Base-by-base conservation (phyloP, 352 stramenopile species). In the Albugo laibachii region DNA sequence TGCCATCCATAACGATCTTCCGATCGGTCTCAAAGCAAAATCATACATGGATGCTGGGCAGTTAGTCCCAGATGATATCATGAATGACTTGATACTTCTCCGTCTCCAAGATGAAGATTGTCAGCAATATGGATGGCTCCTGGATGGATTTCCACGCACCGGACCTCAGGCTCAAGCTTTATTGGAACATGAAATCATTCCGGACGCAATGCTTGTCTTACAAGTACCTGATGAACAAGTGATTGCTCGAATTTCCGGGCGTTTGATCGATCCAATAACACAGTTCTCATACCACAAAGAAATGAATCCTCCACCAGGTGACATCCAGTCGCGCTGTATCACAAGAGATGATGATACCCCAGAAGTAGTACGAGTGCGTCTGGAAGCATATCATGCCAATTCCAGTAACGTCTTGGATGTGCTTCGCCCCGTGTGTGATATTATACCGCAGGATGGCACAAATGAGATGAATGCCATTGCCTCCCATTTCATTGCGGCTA, bases 121-220 rank as follows among this genome's bases (percentile, higher is more conserved):
- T 50, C 50, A 67, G 14, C 38, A 65, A 27, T 73, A 69, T 14
- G 66, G 95, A 3, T 86, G 74, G 74, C 69, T 98, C 15, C 61
- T 98, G 14, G 93, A 98, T 59, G 93, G 93, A 0, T 98, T 98
- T 57, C 93, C 93, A 18, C 65, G 89, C 13, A 96, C 83, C 0
- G 65, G 83, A 37, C 59, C 66, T 2, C 89, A 97, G 57, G 86
- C 88, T 11, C 46, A 60, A 40, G 69, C 61, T 2, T 69, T 86
- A 47, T 44, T 78, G 0, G 50, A 54, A 10, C 70, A 66, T 24
- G 78, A 58, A 12, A 80, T 95, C 19, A 52, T 88, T 24, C 83
- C 96, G 0, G 88, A 97, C 56, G 66, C 85, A 20, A 88, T 97
- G 34, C 70, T 98, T 11, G 80, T 95, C 49, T 67, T 98, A 0